Evolutionary conservation across 768 basidiomycete species (phyloP), one percentile per base, ranked within the genome.

Genomic region (Rickenella mellea): DNA sequence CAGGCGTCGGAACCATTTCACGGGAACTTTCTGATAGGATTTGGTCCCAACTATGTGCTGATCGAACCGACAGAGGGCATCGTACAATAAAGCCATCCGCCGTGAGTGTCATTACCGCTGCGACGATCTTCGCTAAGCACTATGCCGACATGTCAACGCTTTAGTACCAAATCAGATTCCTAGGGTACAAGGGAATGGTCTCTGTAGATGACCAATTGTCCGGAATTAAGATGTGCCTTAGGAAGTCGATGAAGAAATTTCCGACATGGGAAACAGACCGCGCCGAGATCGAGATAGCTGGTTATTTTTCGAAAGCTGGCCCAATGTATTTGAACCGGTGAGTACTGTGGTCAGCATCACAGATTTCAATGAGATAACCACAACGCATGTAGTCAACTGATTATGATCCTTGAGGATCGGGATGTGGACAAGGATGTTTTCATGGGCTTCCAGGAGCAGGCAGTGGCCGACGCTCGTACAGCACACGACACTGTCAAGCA

Each of bases 131-230:
- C n/a, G n/a, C n/a, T n/a, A n/a, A n/a, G n/a, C n/a, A n/a, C n/a
- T n/a, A n/a, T n/a, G n/a, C 36, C 35, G 7, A 22, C 26, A 30
- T 40, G 27, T 4, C 5, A 11, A 33, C 45, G 26, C 32, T n/a
- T 20, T 42, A 83, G 71, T 83, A 79, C 55, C 85, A 85, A 62
- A 88, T 90, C 38, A 77, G 89, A 35, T 83, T 90, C 55, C 56
- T 90, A 33, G 88, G 85, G 15, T 87, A 70, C 60, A 92, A 92
- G 58, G 90, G 89, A 0, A 74, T 91, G 19, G 82, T 91, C 1
- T 69, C 63, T 4, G 69, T 90, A 9, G 87, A 91, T 51, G 59
- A 51, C 3, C 49, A 60, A 14, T 50, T 64, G 12, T 48, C 59
- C 31, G 77, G 77, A 0, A 73, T 80, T 38, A 70, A 69, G 14